Evolutionary conservation across 2,329 filamentous ascomycete species (phyloP).

Genomic region (Fusarium dlaminii): DNA sequence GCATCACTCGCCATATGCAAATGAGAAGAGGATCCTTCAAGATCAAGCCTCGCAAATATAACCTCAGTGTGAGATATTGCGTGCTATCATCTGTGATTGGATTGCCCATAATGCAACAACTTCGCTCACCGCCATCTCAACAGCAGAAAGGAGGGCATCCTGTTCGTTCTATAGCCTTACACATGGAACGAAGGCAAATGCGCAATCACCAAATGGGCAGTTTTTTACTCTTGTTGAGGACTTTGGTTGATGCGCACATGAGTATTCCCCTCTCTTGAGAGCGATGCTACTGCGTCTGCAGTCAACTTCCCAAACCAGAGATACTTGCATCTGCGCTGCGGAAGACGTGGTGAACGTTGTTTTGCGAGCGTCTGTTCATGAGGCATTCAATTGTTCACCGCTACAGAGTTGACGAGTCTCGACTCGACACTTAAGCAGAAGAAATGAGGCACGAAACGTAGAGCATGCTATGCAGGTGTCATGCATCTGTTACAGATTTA

Average conservation of each 20-base stretch:
- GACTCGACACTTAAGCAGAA: neutral
- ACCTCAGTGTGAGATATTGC: slow-evolving; percentile 26
- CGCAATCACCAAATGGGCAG: slow-evolving; percentile 1
- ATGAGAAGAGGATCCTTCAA: neutral
- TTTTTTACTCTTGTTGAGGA: neutral
- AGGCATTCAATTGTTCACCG: slow-evolving; percentile 12
- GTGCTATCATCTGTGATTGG: slow-evolving; percentile 9
- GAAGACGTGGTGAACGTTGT: slow-evolving; percentile 15
- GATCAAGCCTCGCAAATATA: slow-evolving; percentile 1
- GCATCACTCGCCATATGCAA: slow-evolving; percentile 13
- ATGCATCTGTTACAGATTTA: slow-evolving; percentile 12
- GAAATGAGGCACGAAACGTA: slow-evolving; percentile 7
- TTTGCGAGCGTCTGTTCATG: neutral
- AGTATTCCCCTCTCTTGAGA: neutral
- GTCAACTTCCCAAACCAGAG: slow-evolving; percentile 24
- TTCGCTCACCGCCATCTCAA: slow-evolving; percentile 33
- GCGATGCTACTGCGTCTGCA: slow-evolving; percentile 13
- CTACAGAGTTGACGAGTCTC: slow-evolving; percentile 8
- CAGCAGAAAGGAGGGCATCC: slow-evolving; percentile 27
- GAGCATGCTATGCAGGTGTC: slow-evolving; percentile 11
- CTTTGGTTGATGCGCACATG: neutral
- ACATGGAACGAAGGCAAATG: slow-evolving; percentile 2
- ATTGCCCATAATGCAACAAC: neutral
- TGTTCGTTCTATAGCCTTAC: slow-evolving; percentile 18
- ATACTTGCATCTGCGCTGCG: slow-evolving; percentile 17